phyloP scores from a whole-genome alignment of 768 basidiomycete species.

The Pleurotus tuoliensis region DNA sequence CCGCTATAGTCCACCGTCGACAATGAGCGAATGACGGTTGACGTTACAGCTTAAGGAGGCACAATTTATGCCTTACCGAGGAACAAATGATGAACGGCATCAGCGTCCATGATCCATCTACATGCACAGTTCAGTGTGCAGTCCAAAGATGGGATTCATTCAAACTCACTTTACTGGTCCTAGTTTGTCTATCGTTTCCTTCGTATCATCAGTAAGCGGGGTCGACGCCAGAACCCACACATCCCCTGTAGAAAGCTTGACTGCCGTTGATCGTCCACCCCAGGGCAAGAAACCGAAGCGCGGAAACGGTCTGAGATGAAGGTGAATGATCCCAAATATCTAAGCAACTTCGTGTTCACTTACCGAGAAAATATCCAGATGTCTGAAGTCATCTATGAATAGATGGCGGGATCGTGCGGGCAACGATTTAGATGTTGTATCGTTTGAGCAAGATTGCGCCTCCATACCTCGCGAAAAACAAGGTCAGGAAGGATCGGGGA shows the following conservation, averaged over 20 bases:
- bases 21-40: not conserved
- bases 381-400: slow-evolving; percentile 41
- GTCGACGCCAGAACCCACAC: slow-evolving; percentile 86
- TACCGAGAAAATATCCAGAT: slow-evolving; percentile 68
- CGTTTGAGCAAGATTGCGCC: not conserved
- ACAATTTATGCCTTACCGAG: slow-evolving; percentile 34
- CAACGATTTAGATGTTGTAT: not conserved
- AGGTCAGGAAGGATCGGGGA: slow-evolving; percentile 20
- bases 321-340: too few species aligned
- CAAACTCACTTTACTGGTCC: slow-evolving; percentile 62
- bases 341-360: slow-evolving; percentile 10
- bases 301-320: slow-evolving; percentile 51
- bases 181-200: slow-evolving; percentile 53
- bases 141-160: not conserved
- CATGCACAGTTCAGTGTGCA: slow-evolving; percentile 1
- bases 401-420: not conserved
- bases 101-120: slow-evolving; percentile 58
- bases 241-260: slow-evolving; percentile 63
- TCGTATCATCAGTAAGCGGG: slow-evolving; percentile 63
- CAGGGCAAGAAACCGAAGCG: slow-evolving; percentile 67
- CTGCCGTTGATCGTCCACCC: slow-evolving; percentile 81
- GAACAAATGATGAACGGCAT: slow-evolving; percentile 57
- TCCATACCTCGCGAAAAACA: slow-evolving; percentile 40
- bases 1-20: slow-evolving; percentile 29
- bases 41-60: not conserved